Base-by-base conservation (phyloP, 2,329 filamentous ascomycete species). In the Scolecobasidium constrictum region DNA sequence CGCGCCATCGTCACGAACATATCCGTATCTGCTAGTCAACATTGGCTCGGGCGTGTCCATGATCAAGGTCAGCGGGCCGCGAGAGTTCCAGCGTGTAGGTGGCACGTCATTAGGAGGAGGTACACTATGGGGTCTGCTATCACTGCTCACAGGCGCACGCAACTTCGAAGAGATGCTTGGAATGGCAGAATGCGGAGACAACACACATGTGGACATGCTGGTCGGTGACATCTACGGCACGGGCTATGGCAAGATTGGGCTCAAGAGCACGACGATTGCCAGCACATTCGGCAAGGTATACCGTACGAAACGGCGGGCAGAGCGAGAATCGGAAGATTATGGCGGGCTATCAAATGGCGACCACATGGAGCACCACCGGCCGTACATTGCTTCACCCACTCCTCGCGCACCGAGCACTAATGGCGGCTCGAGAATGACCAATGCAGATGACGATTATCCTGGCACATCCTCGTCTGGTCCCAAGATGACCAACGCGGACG, bases 161-260 rank as follows among this genome's bases (percentile, higher is more conserved):
- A 88, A 81, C n/a, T 98, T 98, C 57, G 92, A 96, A 61, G 88
- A 94, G 53, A 98, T 98, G 92, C 72, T 98, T 26, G 81, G 82
- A 43, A 82, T 93, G 68, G 88, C 92, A 1, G 92, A 92, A 49
- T 73, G 78, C 23, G 92, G 92, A 19, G 92, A 98, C 65, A 98
- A 98, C 56, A 74, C 82, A 28, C 82, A 83, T 20, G 92, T 98
- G 7, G 92, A 98, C 58, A 88, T 98, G 81, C 72, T 98, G 15
- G 92, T 98, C 0, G 92, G 92, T 16, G 92, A 98, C 61, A 98
- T 98, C 40, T 98, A 98, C 62, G 92, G 92, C 45, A 84, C 84
- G 49, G 90, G 93, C 52, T 98, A 98, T 57, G 82, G 79, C 59
- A 95, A 95, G 64, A 96, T 98, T 46, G 92, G 92, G 0, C 72